Evolutionary conservation across 2,329 filamentous ascomycete genomes (phyloP), one percentile per base, ranked within the genome.

Genomic region (Talaromyces sp.): DNA sequence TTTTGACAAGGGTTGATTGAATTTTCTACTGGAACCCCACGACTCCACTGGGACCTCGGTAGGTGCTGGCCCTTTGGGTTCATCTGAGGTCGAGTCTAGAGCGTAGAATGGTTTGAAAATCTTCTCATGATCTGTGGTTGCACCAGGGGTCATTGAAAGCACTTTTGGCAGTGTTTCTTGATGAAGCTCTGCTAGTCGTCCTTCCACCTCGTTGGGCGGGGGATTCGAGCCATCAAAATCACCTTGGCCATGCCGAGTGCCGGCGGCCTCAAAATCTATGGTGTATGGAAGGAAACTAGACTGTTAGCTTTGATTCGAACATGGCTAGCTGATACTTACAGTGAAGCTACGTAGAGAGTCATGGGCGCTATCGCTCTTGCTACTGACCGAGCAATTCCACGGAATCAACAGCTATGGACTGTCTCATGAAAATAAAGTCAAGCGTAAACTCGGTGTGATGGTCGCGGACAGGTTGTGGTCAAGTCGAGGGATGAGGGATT

Each of bases 1-100:
- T 68, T 89, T 86, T 10, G 91, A 93, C 69, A 84, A 86, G 37
- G 93, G 93, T 78, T 97, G 93, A 74, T 93, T 91, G 70, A 86
- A 85, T 22, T 87, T 85, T 19, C 84, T 83, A 39, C 80, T 81
- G 56, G 75, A 78, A 58, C 91, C 92, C 92, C 92, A 96, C 62
- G 87, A 86, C n/a, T 90, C 86, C 3, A 89, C 86, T 69, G 90
- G 86, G 35, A 90, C 87, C 72, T 96, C 92, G 67, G 86, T 89
- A 33, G 72, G 73, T n/a, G 73, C 70, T 11, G 74, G 73, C 0
- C 69, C 72, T 7, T 71, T 70, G 39, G 74, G 73, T 27, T 73
- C 73, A 66, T 77, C 73, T 35, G 71, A 69, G 19, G 72, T 71
- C 16, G 68, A 68, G 4, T 67, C 70, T 10, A 68, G 73, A 19